Base-by-base conservation (phyloP, 2,329 filamentous ascomycete genomes). In the Monosporascus sp. region DNA sequence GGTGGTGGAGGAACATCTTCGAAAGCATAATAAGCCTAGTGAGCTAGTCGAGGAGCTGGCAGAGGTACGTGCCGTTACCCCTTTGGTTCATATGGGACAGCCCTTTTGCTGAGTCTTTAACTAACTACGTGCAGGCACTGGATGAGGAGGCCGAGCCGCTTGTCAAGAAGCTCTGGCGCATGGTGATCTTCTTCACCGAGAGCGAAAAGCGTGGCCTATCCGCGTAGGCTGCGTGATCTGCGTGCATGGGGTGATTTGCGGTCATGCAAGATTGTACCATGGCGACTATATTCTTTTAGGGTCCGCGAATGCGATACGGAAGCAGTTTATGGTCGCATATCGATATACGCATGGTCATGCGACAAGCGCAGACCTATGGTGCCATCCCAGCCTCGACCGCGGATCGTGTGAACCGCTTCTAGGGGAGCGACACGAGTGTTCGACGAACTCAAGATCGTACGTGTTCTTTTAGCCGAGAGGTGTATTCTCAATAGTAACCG, bases 101-200 rank as follows among this genome's bases (percentile, higher is more conserved):
- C 52, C 9, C 27, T 35, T 38, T 49, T n/a, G 11, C 14, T 27
- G 48, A 25, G 17, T n/a, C 20, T 53, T 18, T 49, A 52, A 53
- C 70, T 74, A 63, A 75, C 58, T 49, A 14, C 18, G 31, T 55
- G 53, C 56, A 93, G 85, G 90, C 90, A 44, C 78, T 99, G 57
- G 94, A 97, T 67, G 94, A 99, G 66, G 94, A 97, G 67, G 91
- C 92, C 11, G 92, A 97, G 70, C 87, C 89, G 25, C 75, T 99
- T 60, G 92, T 97, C 49, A 95, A 90, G 82, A 97, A 97, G 75
- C 81, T 99, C 37, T 99, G 94, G 94, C 85, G 93, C 49, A 96
- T 97, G 90, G 86, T 97, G 54, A 96, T 97, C 65, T 97, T 97
- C 83, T 97, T 93, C 65, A 94, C 90, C 6, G 93, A 97, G 72